Conservation (phyloP, 2,329 filamentous ascomycete genomes). For the Penicillium psychrosexuale region DNA sequence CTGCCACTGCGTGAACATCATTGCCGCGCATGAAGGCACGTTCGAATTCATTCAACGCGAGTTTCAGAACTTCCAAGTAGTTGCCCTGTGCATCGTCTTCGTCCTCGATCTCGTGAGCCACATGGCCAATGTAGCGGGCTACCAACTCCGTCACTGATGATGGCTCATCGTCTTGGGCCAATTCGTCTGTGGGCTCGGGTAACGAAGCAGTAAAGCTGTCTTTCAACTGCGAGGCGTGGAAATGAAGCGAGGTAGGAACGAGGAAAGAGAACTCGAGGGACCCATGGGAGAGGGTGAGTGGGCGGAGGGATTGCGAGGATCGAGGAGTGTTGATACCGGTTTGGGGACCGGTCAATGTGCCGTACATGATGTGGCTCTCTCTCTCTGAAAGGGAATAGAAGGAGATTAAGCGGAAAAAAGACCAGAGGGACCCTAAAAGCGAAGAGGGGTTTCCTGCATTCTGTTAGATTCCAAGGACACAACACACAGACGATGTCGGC, state of each 20-base stretch:
- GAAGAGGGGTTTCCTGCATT: neutral
- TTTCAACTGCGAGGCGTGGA: slow-evolving; percentile 91
- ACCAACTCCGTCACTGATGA: slow-evolving; percentile 91
- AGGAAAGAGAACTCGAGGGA: slow-evolving; percentile 95
- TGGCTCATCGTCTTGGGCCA: slow-evolving; percentile 98
- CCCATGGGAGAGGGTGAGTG: slow-evolving; percentile 86
- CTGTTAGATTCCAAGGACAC: neutral
- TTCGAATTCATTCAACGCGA: slow-evolving; percentile 94
- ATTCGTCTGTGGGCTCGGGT: slow-evolving; percentile 89
- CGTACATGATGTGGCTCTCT: slow-evolving; percentile 68
- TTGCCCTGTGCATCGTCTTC: slow-evolving; percentile 86
- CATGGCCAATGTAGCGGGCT: slow-evolving; percentile 85
- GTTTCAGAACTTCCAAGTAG: slow-evolving; percentile 87
- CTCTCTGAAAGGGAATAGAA: neutral
- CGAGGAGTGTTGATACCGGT: slow-evolving; percentile 96
- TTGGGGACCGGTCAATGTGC: slow-evolving; percentile 74
- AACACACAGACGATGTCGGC: neutral
- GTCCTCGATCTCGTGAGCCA: slow-evolving; percentile 84
- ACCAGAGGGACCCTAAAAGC: slow-evolving; percentile 4
- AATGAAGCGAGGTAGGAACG: slow-evolving; percentile 91
- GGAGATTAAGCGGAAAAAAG: neutral
- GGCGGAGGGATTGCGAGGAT: slow-evolving; percentile 87
- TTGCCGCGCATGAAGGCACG: slow-evolving; percentile 91
- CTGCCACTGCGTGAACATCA: slow-evolving; percentile 88
- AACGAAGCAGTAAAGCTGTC: slow-evolving; percentile 82